These are phyloP conservation scores for Rhodotorula babjevae DNA, from an alignment of 768 basidiomycete genomes.

Conservation along the genomic window DNA sequence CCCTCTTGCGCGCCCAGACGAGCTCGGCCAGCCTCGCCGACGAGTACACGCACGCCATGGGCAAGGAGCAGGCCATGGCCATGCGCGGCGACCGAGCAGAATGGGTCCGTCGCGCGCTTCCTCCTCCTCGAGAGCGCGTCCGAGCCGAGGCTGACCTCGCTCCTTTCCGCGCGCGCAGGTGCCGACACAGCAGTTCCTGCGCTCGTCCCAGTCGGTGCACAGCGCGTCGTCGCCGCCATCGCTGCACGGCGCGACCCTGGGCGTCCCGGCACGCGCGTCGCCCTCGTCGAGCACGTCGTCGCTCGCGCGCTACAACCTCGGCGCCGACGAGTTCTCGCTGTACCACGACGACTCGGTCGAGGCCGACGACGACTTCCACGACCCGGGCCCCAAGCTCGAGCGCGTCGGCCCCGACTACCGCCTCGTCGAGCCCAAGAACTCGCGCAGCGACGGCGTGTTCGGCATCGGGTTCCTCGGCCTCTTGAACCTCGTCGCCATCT, in stretches of 20 bases:
- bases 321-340: slow-evolving; percentile 4
- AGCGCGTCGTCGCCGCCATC: not conserved
- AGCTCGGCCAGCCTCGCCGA: not conserved
- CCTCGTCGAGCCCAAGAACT: slow-evolving; percentile 54
- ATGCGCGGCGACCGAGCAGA: slow-evolving; percentile 13
- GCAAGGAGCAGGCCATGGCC: slow-evolving; percentile 15
- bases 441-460: slow-evolving; percentile 2
- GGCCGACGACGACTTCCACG: slow-evolving; percentile 19
- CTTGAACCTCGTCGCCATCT: slow-evolving; percentile 65
- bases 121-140: not conserved
- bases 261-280: not conserved
- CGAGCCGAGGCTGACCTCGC: not conserved
- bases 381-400: slow-evolving; percentile 9
- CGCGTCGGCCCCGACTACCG: slow-evolving; percentile 50
- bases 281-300: not conserved
- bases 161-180: not conserved
- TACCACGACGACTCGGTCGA: slow-evolving; percentile 23
- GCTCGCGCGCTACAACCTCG: slow-evolving; percentile 13
- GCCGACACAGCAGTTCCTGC: slow-evolving; percentile 22
- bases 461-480: slow-evolving; percentile 2
- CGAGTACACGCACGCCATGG: not conserved
- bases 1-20: slow-evolving; percentile 1
- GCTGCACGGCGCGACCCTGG: not conserved
- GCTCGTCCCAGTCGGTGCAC: slow-evolving; percentile 1
- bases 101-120: slow-evolving; percentile 13